A percentile compares a stretch with the other conserved stretches of the same genome.
phyloP scores from a whole-genome alignment of 495 filamentous ascomycete genomes.

The Daldinia bambusicola region DNA sequence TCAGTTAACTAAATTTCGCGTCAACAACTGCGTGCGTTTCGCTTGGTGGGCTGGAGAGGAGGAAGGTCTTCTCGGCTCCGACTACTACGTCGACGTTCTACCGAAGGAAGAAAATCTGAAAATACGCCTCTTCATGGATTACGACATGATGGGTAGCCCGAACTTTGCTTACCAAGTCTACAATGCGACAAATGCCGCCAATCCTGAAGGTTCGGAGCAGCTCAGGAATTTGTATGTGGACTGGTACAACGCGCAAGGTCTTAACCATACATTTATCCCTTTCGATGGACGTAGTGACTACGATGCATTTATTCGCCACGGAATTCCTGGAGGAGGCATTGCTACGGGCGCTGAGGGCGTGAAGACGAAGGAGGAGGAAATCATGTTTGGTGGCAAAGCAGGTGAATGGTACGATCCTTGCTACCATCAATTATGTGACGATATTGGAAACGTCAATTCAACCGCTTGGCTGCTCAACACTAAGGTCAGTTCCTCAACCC shows the following conservation, averaged over 20 bases:
- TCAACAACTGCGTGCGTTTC: conserved; percentile 68
- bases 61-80: conserved; percentile 66
- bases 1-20: conserved; percentile 59
- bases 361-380: conserved; percentile 62
- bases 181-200: conserved; percentile 56
- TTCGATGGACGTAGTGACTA: conserved; percentile 69
- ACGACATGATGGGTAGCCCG: conserved; percentile 67
- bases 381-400: conserved; percentile 62
- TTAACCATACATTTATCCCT: conserved; percentile 63
- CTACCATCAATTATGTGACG: conserved; percentile 67
- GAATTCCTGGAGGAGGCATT: conserved; percentile 66
- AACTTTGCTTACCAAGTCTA: conserved; percentile 68
- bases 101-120: conserved; percentile 61
- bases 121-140: conserved; percentile 69
- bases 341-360: conserved; percentile 71
- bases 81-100: conserved; percentile 63
- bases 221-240: conserved; percentile 62
- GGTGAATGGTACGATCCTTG: conserved; percentile 65
- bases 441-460: conserved; percentile 59
- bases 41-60: conserved; percentile 69
- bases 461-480: conserved; percentile 66
- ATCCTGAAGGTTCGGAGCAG: conserved; percentile 61
- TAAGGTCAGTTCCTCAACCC: conserved; percentile 51
- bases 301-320: conserved; percentile 63
- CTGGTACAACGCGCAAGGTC: conserved; percentile 59